Evolutionary conservation across 202 grass and related monocot genomes (phyloP).

Genomic region (Zizania palustris): DNA sequence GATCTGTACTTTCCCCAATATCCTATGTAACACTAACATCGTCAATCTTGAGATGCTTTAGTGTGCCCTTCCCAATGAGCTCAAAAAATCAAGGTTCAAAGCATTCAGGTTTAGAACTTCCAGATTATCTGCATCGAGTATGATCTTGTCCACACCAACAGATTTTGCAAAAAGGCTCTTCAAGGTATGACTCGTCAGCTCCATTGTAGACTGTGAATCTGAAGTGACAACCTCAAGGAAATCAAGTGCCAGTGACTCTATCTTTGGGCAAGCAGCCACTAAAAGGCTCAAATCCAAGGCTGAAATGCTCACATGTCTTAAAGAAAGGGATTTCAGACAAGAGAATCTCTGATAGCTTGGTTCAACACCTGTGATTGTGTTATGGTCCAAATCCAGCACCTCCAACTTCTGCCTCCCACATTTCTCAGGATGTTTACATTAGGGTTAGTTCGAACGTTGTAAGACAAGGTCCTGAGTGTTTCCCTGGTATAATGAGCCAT

Average conservation of each 20-base stretch:
- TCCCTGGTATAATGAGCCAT: conserved; percentile 94
- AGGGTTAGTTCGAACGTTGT: conserved; percentile 79
- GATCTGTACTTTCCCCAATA: conserved; percentile 78
- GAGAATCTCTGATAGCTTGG: conserved; percentile 94
- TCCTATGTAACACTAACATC: conserved; percentile 93
- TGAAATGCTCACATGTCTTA: conserved; percentile 87
- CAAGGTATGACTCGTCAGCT: conserved; percentile 79
- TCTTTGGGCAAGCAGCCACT: conserved; percentile 79
- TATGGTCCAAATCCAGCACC: conserved; percentile 87
- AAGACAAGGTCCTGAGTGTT: conserved; percentile 70
- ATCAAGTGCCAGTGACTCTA: conserved; percentile 89
- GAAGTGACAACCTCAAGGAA: conserved; percentile 85
- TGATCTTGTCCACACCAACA: conserved; percentile 82
- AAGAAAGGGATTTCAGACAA: conserved; percentile 86
- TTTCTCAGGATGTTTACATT: conserved; percentile 87
- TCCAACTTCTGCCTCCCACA: conserved; percentile 85
- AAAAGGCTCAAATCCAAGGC: conserved; percentile 84
- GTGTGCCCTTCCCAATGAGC: conserved; percentile 75
- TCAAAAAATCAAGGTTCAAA: conserved; percentile 96
- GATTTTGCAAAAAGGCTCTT: conserved; percentile 79
- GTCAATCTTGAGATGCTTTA: conserved; percentile 87
- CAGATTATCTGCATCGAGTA: conserved; percentile 93
- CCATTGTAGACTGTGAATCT: conserved; percentile 84
- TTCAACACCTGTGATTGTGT: conserved; percentile 83
- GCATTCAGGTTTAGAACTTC: conserved; percentile 79